A percentile compares a stretch with the other conserved stretches of the same genome.
Conservation (phyloP, 208 protist genomes). For the Herpetomonas tarakana region DNA sequence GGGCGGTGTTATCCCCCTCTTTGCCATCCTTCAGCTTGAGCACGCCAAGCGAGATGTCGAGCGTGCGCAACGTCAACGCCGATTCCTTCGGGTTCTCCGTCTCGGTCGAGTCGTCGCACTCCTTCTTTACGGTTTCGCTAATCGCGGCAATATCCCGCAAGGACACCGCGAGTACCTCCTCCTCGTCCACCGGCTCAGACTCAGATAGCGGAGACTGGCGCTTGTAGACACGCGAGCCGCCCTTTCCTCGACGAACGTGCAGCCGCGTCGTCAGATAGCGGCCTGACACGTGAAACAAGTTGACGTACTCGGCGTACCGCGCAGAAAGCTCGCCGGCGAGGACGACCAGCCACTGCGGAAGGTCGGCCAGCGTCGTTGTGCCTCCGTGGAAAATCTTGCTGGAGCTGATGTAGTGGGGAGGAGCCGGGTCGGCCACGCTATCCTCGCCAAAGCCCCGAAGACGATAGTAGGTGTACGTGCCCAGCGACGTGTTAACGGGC, state of each 20-base stretch:
- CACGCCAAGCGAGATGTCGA: conserved; percentile 20
- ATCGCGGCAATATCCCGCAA: not conserved
- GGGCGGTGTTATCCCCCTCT: not conserved
- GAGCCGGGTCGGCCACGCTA: conserved; percentile 29
- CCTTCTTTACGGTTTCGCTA: not conserved
- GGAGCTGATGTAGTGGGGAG: conserved; percentile 50
- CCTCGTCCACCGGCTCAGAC: not conserved
- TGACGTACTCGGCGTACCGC: conserved; percentile 52
- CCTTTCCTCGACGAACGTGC: conserved; percentile 12
- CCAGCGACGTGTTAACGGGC: not conserved
- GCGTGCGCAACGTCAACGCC: conserved; percentile 8
- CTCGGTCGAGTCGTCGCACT: not conserved
- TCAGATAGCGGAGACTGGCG: not conserved
- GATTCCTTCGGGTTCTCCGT: not conserved
- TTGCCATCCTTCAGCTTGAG: conserved; percentile 1
- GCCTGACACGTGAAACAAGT: conserved; percentile 25
- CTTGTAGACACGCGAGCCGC: not conserved
- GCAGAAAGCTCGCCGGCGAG: conserved; percentile 54
- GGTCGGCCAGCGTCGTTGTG: conserved; percentile 17
- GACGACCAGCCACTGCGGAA: conserved; percentile 63
- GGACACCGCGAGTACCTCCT: not conserved
- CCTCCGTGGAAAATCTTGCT: conserved; percentile 63
- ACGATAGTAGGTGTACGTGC: conserved; percentile 36
- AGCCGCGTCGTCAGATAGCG: conserved; percentile 24
- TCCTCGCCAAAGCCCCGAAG: conserved; percentile 48